phyloP scores from a whole-genome alignment of 352 stramenopile genomes.

The Phytophthora chlamydospora region DNA sequence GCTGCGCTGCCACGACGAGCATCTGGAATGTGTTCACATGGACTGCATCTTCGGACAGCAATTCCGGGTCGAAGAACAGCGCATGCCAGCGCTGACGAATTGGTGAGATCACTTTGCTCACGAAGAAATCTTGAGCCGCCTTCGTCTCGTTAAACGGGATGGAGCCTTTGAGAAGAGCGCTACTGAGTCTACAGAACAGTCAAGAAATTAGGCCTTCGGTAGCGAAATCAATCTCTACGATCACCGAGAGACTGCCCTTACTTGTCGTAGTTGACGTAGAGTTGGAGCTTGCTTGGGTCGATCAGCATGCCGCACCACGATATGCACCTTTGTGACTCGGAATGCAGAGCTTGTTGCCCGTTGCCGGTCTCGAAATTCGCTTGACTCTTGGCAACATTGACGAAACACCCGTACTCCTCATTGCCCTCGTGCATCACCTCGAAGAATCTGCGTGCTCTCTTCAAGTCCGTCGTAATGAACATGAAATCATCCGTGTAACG shows the following conservation, averaged over 20 bases:
- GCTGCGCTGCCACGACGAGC: conserved; percentile 48
- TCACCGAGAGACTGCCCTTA: conserved; percentile 26
- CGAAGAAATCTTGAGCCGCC: conserved; percentile 52
- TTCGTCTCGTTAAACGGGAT: conserved; percentile 72
- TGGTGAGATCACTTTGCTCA: conserved; percentile 67
- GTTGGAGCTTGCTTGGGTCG: conserved; percentile 54
- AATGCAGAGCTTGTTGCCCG: conserved; percentile 22
- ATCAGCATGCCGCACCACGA: conserved; percentile 79
- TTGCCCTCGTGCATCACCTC: conserved; percentile 69
- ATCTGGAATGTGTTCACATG: conserved; percentile 72
- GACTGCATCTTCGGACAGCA: conserved; percentile 50
- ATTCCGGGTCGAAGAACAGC: conserved; percentile 59
- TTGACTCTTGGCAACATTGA: conserved; percentile 69
- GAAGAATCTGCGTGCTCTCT: conserved; percentile 54
- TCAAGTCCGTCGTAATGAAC: conserved; percentile 62
- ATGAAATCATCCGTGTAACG: conserved; percentile 86
- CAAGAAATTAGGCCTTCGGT: conserved; percentile 6
- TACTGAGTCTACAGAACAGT: conserved; percentile 31
- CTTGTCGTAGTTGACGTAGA: conserved; percentile 85
- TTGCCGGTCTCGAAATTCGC: conserved; percentile 55
- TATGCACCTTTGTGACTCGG: conserved; percentile 28
- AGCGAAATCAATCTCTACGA: conserved; percentile 2
- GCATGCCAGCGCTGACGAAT: conserved; percentile 75
- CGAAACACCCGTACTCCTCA: conserved; percentile 65
- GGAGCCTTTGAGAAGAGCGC: conserved; percentile 43